phyloP scores from a whole-genome alignment of 73 alveolate genomes.

The Paramecium sexaurelia region DNA sequence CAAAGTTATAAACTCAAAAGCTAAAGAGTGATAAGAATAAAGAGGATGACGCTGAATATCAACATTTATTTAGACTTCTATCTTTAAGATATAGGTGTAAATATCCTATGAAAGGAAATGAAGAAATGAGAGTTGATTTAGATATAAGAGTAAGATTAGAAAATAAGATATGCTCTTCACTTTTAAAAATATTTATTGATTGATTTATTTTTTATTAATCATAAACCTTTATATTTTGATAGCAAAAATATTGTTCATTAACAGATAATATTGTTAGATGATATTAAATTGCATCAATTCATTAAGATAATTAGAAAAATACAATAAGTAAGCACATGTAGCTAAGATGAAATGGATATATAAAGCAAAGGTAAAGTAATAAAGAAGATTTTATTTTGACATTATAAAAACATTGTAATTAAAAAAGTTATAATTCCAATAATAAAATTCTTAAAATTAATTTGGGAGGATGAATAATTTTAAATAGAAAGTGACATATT shows the following conservation, averaged over 20 bases:
- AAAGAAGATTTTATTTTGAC: neutral
- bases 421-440: neutral
- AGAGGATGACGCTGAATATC: conserved; percentile 9
- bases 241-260: neutral
- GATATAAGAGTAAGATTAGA: conserved; percentile 60
- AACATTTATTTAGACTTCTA: conserved; percentile 16
- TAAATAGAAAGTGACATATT: conserved; percentile 81
- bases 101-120: conserved; percentile 51
- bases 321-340: neutral
- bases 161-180: conserved; percentile 9
- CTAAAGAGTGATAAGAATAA: conserved; percentile 6
- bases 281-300: neutral
- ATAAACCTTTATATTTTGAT: neutral
- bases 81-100: conserved; percentile 38
- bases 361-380: neutral
- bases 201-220: neutral
- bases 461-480: conserved; percentile 44
- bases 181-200: conserved; percentile 47
- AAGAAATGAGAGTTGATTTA: conserved; percentile 41
- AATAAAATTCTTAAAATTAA: neutral
- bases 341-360: neutral
- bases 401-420: neutral
- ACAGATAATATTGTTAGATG: conserved; percentile 15
- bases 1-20: neutral
- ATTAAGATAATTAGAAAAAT: neutral